Conservation (phyloP, 2,329 filamentous ascomycete species). For the Pyricularia grisea region DNA sequence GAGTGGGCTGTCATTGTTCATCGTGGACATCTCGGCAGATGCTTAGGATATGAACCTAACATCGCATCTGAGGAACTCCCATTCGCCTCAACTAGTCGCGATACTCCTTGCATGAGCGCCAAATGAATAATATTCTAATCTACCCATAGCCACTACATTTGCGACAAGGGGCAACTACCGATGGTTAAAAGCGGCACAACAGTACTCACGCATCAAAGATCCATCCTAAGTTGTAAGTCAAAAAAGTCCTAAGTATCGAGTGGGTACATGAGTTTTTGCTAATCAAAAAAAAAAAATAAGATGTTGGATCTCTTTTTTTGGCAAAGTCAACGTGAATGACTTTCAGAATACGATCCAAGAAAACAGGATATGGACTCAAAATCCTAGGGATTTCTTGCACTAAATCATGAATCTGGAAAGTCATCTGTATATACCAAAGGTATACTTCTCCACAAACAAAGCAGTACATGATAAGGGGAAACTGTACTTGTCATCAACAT, state of each 20-base stretch:
- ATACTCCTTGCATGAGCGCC: neutral
- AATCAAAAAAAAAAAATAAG: neutral
- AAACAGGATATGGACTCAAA: too few relatives aligned
- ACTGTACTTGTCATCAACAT: too few relatives aligned
- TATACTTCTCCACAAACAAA: too few relatives aligned
- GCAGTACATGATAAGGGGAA: too few relatives aligned
- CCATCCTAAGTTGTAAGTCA: neutral
- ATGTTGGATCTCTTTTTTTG: too few relatives aligned
- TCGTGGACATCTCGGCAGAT: neutral
- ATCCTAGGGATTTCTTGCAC: too few relatives aligned
- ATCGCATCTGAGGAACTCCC: neutral
- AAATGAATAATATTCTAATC: neutral
- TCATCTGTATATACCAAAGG: too few relatives aligned
- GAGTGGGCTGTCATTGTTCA: constrained; percentile 20
- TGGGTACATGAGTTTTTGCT: neutral
- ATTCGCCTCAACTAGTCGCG: neutral
- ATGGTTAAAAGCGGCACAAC: neutral
- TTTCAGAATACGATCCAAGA: too few relatives aligned
- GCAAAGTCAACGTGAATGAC: too few relatives aligned
- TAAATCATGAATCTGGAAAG: too few relatives aligned
- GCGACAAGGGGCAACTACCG: neutral
- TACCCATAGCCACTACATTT: neutral
- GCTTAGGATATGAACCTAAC: neutral
- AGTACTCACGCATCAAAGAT: neutral
- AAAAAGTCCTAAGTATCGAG: neutral